These are phyloP conservation scores for Eimeria zaria DNA, from an alignment of 169 alveolate species.

Conservation along the genomic window DNA sequence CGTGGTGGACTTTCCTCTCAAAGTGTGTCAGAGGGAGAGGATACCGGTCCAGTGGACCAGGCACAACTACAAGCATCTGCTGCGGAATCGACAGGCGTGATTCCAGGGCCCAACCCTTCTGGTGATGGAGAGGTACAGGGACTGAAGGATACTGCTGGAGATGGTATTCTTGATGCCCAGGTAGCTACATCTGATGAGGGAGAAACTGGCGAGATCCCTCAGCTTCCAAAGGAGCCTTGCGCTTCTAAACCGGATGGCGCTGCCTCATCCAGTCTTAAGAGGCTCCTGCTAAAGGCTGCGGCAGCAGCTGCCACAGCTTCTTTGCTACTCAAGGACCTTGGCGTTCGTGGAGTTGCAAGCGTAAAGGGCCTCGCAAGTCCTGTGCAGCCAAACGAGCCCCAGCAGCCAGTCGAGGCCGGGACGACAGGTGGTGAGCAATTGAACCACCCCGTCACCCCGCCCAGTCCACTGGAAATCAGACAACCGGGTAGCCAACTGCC, in stretches of 20 bases:
- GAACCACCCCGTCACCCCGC: too few relatives aligned
- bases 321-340: neutral
- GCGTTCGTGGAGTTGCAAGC: neutral
- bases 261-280: neutral
- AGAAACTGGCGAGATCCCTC: neutral
- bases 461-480: neutral
- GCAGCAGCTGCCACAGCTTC: neutral
- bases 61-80: neutral
- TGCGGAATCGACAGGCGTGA: neutral
- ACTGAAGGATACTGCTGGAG: neutral
- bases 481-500: neutral
- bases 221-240: slow-evolving; percentile 6
- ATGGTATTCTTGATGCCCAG: neutral
- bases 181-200: neutral
- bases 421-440: neutral
- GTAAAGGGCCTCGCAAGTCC: neutral
- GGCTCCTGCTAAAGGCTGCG: neutral
- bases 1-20: neutral
- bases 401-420: slow-evolving; percentile 11
- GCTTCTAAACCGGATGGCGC: neutral
- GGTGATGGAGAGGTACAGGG: neutral
- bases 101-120: neutral
- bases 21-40: neutral
- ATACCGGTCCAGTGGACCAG: slow-evolving; percentile 6
- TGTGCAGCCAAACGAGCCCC: neutral